phyloP scores from a whole-genome alignment of 495 filamentous ascomycete genomes.

The Articulospora tetracladia region DNA sequence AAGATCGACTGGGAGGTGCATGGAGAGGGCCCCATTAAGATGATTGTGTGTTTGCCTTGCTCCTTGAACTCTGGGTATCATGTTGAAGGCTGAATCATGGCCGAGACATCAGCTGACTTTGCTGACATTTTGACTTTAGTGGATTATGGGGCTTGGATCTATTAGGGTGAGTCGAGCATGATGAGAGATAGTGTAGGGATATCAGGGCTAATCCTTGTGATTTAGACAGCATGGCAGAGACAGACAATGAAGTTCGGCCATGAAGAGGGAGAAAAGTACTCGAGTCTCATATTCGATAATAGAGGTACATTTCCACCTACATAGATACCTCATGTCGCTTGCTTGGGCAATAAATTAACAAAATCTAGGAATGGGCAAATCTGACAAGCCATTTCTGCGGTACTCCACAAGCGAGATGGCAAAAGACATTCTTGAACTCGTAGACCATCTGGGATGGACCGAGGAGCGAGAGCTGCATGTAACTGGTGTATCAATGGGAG shows the following conservation, averaged over 20 bases:
- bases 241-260: slow-evolving; percentile 76
- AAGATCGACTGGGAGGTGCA: slow-evolving; percentile 76
- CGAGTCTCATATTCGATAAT: slow-evolving; percentile 73
- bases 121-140: slow-evolving; percentile 32
- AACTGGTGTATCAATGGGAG: slow-evolving; percentile 72
- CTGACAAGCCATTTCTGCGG: slow-evolving; percentile 66
- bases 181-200: slow-evolving; percentile 31
- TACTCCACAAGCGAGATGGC: slow-evolving; percentile 78
- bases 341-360: too few relatives aligned
- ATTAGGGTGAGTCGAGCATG: slow-evolving; percentile 45
- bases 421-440: slow-evolving; percentile 62
- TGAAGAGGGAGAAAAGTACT: slow-evolving; percentile 59
- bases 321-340: slow-evolving; percentile 16
- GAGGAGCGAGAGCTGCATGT: slow-evolving; percentile 57
- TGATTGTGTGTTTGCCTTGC: slow-evolving; percentile 58
- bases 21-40: slow-evolving; percentile 62
- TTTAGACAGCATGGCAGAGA: slow-evolving; percentile 60
- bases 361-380: slow-evolving; percentile 62
- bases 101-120: slow-evolving; percentile 17
- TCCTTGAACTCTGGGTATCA: neutral
- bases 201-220: slow-evolving; percentile 29
- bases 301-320: slow-evolving; percentile 33
- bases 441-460: slow-evolving; percentile 68
- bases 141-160: slow-evolving; percentile 63
- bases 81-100: neutral